Percentiles rank a stretch among this genome's conserved stretches.
These are phyloP conservation scores for Knufia fluminis DNA, from an alignment of 2,329 filamentous ascomycete genomes.

Conservation along the genomic window DNA sequence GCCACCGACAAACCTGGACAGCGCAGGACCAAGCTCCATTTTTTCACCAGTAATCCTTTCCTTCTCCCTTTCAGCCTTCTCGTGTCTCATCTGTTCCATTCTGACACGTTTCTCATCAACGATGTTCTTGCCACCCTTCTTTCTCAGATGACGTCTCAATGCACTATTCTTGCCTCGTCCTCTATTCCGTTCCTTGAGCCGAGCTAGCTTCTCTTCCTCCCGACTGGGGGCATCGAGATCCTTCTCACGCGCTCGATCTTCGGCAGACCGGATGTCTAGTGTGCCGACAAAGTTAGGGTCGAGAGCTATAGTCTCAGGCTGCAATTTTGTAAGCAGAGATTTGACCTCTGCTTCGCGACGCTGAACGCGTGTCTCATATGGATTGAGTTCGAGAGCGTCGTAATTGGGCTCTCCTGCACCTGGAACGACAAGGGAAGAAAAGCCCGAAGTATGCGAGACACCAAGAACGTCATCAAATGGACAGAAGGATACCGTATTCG, in stretches of 20 bases:
- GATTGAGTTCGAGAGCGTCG: slow-evolving; percentile 86
- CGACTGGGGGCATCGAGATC: slow-evolving; percentile 61
- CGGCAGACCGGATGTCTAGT: slow-evolving; percentile 69
- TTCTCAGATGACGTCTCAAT: slow-evolving; percentile 76
- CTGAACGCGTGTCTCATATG: slow-evolving; percentile 88
- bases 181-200: slow-evolving; percentile 46
- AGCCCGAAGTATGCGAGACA: slow-evolving; percentile 73
- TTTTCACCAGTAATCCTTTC: slow-evolving; percentile 57
- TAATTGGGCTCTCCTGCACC: slow-evolving; percentile 97
- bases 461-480: slow-evolving; percentile 91
- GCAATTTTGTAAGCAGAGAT: slow-evolving; percentile 81
- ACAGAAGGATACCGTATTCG: slow-evolving; percentile 76
- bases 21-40: slow-evolving; percentile 72
- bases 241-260: slow-evolving; percentile 66
- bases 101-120: slow-evolving; percentile 90
- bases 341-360: slow-evolving; percentile 88
- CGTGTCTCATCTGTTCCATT: slow-evolving; percentile 70
- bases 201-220: slow-evolving; percentile 43
- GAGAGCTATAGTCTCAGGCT: slow-evolving; percentile 93
- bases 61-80: slow-evolving; percentile 58
- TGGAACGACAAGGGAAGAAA: slow-evolving; percentile 81
- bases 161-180: slow-evolving; percentile 84
- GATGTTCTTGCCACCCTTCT: slow-evolving; percentile 86
- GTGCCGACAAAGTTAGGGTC: slow-evolving; percentile 87
- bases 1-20: slow-evolving; percentile 67